A percentile compares a stretch with the other conserved stretches of the same genome.
These are phyloP conservation scores for Neurospora sp. DNA, from an alignment of 495 filamentous ascomycete genomes.

Conservation along the genomic window DNA sequence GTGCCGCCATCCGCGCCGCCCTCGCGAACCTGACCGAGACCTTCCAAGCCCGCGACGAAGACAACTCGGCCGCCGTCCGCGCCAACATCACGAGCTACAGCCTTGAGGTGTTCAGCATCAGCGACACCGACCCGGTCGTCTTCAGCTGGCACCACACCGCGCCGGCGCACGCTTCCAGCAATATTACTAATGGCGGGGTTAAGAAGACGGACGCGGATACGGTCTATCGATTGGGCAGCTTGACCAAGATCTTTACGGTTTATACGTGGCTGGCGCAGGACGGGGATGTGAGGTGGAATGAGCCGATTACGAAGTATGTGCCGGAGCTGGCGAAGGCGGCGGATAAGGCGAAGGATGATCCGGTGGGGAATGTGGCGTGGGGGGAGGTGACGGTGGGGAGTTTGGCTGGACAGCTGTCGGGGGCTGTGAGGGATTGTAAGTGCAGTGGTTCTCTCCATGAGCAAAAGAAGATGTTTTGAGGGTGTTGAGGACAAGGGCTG, in stretches of 20 bases:
- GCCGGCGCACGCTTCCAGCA: constrained; percentile 15
- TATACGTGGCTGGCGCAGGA: constrained; percentile 36
- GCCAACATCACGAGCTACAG: constrained; percentile 41
- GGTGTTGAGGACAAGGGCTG: not conserved
- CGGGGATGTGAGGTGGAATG: constrained; percentile 32
- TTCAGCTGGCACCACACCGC: constrained; percentile 41
- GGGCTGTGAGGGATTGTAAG: constrained; percentile 38
- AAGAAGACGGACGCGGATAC: constrained; percentile 31
- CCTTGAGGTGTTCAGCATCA: constrained; percentile 41
- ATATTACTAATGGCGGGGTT: constrained; percentile 25
- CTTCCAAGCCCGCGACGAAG: constrained; percentile 21
- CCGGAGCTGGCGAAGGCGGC: constrained; percentile 40
- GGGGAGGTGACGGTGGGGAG: constrained; percentile 43
- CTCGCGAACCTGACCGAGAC: constrained; percentile 28
- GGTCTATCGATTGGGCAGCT: constrained; percentile 42
- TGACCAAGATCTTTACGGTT: constrained; percentile 41
- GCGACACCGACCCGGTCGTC: constrained; percentile 25
- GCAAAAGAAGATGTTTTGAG: not conserved
- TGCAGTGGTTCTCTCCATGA: constrained; percentile 2
- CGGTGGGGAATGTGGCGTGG: constrained; percentile 39
- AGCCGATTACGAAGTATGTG: constrained; percentile 42
- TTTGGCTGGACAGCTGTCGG: constrained; percentile 44
- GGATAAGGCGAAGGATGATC: constrained; percentile 22
- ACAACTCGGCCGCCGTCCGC: constrained; percentile 22
- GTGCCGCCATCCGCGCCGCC: constrained; percentile 22